phyloP scores from a whole-genome alignment of 139 green algal species.

The Chlorella sp. region DNA sequence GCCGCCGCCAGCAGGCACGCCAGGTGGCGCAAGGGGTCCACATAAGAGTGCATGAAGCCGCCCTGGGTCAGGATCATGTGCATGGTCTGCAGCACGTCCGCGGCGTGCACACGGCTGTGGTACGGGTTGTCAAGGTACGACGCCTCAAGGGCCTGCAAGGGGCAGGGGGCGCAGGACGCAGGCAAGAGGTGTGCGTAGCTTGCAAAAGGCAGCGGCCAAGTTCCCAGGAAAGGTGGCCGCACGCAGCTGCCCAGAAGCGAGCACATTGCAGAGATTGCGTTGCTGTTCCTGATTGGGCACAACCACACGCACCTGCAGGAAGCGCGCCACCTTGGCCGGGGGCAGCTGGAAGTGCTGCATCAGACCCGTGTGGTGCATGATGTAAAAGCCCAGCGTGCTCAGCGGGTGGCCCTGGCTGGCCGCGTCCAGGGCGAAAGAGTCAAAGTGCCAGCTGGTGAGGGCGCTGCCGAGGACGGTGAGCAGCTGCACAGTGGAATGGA shows the following conservation, averaged over 20 bases:
- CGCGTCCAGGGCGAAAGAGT: constrained; percentile 12
- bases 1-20: constrained; percentile 31
- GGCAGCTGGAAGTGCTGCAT: background rate
- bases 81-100: constrained; percentile 28
- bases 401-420: constrained; percentile 15
- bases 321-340: background rate
- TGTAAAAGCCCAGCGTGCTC: constrained; percentile 16
- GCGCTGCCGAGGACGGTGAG: background rate
- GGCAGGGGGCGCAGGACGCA: no score
- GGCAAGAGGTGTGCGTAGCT: no score
- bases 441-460: constrained; percentile 9
- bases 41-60: constrained; percentile 15
- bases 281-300: no score
- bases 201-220: no score
- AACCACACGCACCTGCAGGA: no score
- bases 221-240: no score
- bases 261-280: no score
- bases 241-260: no score
- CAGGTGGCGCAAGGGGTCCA: constrained; percentile 16
- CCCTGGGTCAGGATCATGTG: constrained; percentile 29
- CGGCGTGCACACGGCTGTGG: constrained; percentile 33
- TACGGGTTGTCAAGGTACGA: constrained; percentile 24
- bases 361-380: constrained; percentile 15
- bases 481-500: constrained; percentile 6
- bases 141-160: background rate